phyloP scores from a whole-genome alignment of 192 early-diverging fungal species.

The Podila epigama region DNA sequence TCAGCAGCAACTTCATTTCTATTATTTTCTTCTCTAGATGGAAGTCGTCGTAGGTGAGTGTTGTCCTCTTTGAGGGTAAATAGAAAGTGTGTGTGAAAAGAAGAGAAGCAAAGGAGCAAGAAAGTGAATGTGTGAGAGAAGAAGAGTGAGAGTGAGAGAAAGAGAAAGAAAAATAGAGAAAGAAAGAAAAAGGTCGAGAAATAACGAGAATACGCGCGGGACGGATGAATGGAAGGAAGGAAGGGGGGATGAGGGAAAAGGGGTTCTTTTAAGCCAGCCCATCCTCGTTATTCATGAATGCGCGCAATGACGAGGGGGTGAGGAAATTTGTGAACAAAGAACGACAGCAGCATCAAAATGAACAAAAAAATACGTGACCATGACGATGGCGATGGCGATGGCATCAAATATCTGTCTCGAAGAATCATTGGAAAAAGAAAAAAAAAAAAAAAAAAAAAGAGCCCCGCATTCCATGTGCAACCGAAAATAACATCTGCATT shows the following conservation, averaged over 20 bases:
- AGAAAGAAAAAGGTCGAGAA: not conserved
- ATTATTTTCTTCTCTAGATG: not conserved
- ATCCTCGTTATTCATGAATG: too few species aligned
- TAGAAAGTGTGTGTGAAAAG: not conserved
- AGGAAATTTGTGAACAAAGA: too few species aligned
- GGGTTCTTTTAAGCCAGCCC: too few species aligned
- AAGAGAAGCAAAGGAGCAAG: not conserved
- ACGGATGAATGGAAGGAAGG: too few species aligned
- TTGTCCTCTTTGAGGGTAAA: not conserved
- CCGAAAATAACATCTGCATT: too few species aligned
- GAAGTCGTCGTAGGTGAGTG: not conserved
- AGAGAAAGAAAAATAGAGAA: not conserved
- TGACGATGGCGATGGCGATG: too few species aligned
- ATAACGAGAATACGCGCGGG: too few species aligned
- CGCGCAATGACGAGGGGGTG: too few species aligned
- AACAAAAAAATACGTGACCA: not conserved
- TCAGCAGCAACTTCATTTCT: slow-evolving; percentile 12
- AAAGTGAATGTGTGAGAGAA: not conserved
- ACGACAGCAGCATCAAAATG: not conserved
- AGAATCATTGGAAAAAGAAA: not conserved
- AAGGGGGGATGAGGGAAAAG: too few species aligned
- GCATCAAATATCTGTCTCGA: too few species aligned
- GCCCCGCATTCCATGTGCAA: too few species aligned
- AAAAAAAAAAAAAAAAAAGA: not conserved
- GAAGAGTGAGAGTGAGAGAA: not conserved